These are phyloP conservation scores for Citrus sp. DNA, from an alignment of 345 rosid genomes.

Conservation along the genomic window DNA sequence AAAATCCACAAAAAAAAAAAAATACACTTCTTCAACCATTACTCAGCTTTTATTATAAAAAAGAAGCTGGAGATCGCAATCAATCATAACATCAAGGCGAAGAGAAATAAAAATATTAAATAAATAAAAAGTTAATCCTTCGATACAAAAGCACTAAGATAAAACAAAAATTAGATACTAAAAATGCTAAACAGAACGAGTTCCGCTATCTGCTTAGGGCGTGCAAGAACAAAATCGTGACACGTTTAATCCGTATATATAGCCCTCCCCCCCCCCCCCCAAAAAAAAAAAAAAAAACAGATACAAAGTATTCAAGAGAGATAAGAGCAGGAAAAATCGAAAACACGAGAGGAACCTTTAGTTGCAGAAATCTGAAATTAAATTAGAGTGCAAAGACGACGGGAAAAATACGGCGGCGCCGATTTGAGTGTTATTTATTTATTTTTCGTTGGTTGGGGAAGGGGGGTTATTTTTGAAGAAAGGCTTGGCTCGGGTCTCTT, in stretches of 20 bases:
- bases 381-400: background rate
- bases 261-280: no score
- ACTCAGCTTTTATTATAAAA: background rate
- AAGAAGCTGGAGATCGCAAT: background rate
- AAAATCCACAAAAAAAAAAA: background rate
- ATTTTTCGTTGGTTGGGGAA: no score
- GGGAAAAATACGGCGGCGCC: background rate
- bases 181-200: background rate
- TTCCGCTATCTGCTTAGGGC: background rate
- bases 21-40: background rate
- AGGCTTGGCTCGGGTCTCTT: background rate
- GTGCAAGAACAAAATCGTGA: background rate
- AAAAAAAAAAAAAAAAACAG: background rate
- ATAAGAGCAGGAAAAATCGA: background rate
- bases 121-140: background rate
- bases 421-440: background rate
- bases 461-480: no score
- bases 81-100: background rate
- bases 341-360: background rate
- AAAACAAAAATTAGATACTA: background rate
- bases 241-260: background rate
- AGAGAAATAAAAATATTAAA: background rate
- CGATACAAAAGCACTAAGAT: background rate
- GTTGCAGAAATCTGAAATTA: background rate
- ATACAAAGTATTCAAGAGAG: background rate